Base-by-base conservation (phyloP, 441 rosid genomes). In the Adansonia gregorii region DNA sequence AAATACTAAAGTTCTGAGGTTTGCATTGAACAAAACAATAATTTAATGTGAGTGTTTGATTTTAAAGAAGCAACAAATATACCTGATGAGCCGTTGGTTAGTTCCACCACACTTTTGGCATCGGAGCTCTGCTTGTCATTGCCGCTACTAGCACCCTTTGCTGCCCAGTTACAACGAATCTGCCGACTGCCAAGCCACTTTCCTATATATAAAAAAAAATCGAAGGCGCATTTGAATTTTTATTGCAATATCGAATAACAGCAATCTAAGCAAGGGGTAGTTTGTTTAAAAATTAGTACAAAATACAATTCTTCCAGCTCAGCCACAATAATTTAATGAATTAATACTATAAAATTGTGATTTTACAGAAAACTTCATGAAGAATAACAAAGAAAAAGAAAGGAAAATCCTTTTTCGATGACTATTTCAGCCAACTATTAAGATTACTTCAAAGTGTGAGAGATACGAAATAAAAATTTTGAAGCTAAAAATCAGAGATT, bases 161-260 rank as follows among this genome's bases (percentile, higher is more conserved):
- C 86, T 15, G 98, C 97, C 99, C 99, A 96, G 87, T 93, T 94
- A 83, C 99, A 96, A 74, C 98, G 89, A 73, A 96, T 94, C 86
- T 96, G 96, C 75, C 98, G 87, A 78, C 94, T 94, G 70, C 98
- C 97, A 73, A 94, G 88, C 98, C 98, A 96, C 83, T 96, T 94
- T 61, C 99, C 99, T 94, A 78, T 65, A 35, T 35, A 35, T 3
- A 67, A 82, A 6, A 54, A 39, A 27, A 51, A 48, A 45, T 56
- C 74, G 66, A 67, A 35, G 12, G 43, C 70, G 58, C 19, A 31
- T 9, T 59, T 11, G 20, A 56, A 54, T 3, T 54, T 72, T 27
- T 9, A 9, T n/a, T 19, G 72, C 27, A 67, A 67, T 46, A 51
- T 71, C 1, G 7, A 19, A 24, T 9, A 59, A 55, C 24, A 15